Evolutionary conservation across 805 yeast species (phyloP).

Genomic region (Lipomyces sp.): DNA sequence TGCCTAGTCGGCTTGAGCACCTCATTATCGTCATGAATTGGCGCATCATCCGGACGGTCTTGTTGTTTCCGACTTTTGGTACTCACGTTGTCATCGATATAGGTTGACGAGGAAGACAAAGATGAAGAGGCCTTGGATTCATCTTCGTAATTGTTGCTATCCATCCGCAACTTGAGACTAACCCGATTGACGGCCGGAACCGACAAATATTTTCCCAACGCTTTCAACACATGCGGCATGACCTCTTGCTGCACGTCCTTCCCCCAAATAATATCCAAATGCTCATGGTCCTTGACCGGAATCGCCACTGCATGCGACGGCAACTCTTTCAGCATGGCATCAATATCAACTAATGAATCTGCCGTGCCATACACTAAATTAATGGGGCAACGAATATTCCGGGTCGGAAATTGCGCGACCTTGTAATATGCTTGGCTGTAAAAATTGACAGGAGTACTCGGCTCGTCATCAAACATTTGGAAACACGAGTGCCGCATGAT

Average conservation of each 20-base stretch:
- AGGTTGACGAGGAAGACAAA: not conserved
- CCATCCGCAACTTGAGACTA: not conserved
- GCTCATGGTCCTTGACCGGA: conserved; percentile 77
- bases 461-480: conserved; percentile 84
- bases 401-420: conserved; percentile 67
- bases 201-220: conserved; percentile 11
- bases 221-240: conserved; percentile 42
- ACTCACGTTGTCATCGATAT: not conserved
- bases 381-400: conserved; percentile 72
- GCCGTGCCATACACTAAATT: conserved; percentile 75
- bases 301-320: conserved; percentile 56
- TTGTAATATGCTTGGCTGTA: conserved; percentile 50
- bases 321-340: conserved; percentile 69
- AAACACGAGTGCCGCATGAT: conserved; percentile 76
- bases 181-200: not conserved
- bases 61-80: not conserved
- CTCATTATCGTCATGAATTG: not conserved
- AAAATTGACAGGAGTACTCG: conserved; percentile 41
- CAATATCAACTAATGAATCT: conserved; percentile 87
- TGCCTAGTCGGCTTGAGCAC: not conserved
- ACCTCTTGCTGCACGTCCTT: conserved; percentile 59
- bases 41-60: not conserved
- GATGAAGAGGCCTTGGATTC: not conserved
- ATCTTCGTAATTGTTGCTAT: not conserved
- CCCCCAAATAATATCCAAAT: conserved; percentile 91